Evolutionary conservation across 2,329 filamentous ascomycete species (phyloP).

Genomic region (Trichophyton benhamiae): DNA sequence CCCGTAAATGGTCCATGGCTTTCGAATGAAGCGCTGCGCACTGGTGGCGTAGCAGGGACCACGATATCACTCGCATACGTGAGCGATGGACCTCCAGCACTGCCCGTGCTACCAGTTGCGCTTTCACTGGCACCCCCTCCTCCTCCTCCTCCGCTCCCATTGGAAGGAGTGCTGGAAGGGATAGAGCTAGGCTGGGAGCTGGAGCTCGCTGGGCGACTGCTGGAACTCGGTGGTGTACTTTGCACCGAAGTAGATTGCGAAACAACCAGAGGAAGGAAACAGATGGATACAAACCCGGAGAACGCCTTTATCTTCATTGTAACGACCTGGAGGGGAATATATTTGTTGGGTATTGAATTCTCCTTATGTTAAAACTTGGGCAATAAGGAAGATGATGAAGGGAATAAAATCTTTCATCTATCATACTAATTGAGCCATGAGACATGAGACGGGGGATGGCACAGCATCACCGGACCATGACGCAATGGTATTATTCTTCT

Average conservation of each 20-base stretch:
- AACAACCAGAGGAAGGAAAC: neutral
- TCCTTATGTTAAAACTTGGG: neutral
- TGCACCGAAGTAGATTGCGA: neutral
- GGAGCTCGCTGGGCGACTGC: neutral
- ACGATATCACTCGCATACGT: conserved; percentile 11
- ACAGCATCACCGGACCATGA: neutral
- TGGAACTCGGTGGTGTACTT: neutral
- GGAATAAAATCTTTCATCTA: neutral
- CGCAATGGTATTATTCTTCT: neutral
- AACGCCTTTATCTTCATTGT: neutral
- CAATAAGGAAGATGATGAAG: neutral
- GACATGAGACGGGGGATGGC: neutral
- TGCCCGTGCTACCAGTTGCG: conserved; percentile 2
- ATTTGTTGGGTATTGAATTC: neutral
- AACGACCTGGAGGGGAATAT: neutral
- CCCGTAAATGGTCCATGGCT: conserved; percentile 50
- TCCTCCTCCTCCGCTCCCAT: neutral
- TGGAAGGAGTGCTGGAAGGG: neutral
- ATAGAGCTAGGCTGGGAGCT: neutral
- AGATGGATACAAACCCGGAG: neutral
- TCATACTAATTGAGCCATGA: neutral
- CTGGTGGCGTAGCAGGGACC: conserved; percentile 10
- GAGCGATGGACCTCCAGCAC: neutral
- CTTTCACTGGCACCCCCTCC: neutral
- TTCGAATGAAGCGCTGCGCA: conserved; percentile 2